Percentiles rank a stretch among this genome's conserved stretches.
Evolutionary conservation across 176 grass and related monocot species (phyloP).

Genomic region (Phoenix roebelenii): DNA sequence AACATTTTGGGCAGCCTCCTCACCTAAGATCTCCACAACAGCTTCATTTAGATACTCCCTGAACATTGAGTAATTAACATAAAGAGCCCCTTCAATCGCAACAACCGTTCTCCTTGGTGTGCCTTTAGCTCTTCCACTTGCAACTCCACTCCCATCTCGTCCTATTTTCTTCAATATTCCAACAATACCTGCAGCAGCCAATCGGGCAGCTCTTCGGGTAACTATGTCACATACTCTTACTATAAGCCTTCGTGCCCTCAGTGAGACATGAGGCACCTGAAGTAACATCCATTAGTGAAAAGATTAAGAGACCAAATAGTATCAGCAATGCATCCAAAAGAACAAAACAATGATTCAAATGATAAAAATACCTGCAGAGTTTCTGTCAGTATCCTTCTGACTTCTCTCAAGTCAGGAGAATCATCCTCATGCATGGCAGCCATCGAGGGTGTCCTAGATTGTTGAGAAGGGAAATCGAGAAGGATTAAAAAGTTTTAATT

Average conservation of each 20-base stretch:
- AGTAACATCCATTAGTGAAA: too few relatives aligned
- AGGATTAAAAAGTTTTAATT: too few relatives aligned
- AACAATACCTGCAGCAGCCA: slow-evolving; percentile 75
- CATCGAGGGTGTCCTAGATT: slow-evolving; percentile 59
- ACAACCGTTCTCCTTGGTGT: slow-evolving; percentile 39
- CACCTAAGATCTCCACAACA: slow-evolving; percentile 52
- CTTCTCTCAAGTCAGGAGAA: slow-evolving; percentile 75
- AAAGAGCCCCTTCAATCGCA: slow-evolving; percentile 71
- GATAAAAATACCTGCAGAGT: slow-evolving; percentile 36
- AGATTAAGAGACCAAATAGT: too few relatives aligned
- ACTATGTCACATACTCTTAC: slow-evolving; percentile 64
- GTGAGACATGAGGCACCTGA: slow-evolving; percentile 45
- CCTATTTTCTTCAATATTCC: slow-evolving; percentile 73
- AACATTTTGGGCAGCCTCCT: slow-evolving; percentile 37
- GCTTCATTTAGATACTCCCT: slow-evolving; percentile 58
- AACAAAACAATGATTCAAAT: neutral
- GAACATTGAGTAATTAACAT: slow-evolving; percentile 46
- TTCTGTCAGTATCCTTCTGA: slow-evolving; percentile 55
- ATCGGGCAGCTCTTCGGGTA: slow-evolving; percentile 47
- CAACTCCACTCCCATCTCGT: slow-evolving; percentile 23
- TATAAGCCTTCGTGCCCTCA: slow-evolving; percentile 55
- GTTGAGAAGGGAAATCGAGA: neutral
- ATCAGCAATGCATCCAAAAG: neutral
- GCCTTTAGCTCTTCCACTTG: slow-evolving; percentile 10
- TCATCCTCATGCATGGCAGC: slow-evolving; percentile 71